A percentile compares a stretch with the other conserved stretches of the same genome.
Evolutionary conservation across 306 rosid species (phyloP).

Genomic region (Arachis stenosperma): DNA sequence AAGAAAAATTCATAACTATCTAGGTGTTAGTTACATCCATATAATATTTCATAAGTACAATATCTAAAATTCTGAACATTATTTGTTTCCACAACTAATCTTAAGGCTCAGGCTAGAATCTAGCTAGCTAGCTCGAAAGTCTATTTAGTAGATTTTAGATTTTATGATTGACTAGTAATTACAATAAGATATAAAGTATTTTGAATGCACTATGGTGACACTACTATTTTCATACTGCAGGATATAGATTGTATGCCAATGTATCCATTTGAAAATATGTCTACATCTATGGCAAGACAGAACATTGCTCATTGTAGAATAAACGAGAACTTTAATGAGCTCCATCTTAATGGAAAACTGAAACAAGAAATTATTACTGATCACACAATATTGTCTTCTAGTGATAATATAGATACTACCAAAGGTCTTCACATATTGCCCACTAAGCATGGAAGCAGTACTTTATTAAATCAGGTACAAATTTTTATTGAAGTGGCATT

Average conservation of each 20-base stretch:
- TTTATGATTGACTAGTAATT: no score
- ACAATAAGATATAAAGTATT: no score
- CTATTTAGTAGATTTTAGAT: no score
- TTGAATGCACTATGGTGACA: slow-evolving; percentile 36
- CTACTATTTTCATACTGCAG: slow-evolving; percentile 49
- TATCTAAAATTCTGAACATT: no score
- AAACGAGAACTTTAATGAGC: slow-evolving; percentile 56
- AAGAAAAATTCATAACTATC: no score
- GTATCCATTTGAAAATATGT: slow-evolving; percentile 75
- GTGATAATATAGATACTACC: slow-evolving; percentile 49
- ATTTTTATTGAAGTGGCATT: slow-evolving; percentile 48
- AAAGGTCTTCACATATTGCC: slow-evolving; percentile 51
- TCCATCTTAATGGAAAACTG: slow-evolving; percentile 52
- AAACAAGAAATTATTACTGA: slow-evolving; percentile 57
- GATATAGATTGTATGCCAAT: slow-evolving; percentile 96
- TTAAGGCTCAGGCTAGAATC: no score
- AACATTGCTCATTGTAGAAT: slow-evolving; percentile 44
- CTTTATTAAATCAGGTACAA: slow-evolving; percentile 56
- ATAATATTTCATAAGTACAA: no score
- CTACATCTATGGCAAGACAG: slow-evolving; percentile 63
- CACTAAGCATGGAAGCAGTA: slow-evolving; percentile 49
- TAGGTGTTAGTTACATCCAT: no score
- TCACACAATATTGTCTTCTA: slow-evolving; percentile 44
- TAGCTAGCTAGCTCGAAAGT: no score
- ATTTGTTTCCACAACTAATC: no score